Evolutionary conservation across 2,329 filamentous ascomycete species (phyloP), one percentile per base, ranked within the genome.

Genomic region (Monosporascus sp.): DNA sequence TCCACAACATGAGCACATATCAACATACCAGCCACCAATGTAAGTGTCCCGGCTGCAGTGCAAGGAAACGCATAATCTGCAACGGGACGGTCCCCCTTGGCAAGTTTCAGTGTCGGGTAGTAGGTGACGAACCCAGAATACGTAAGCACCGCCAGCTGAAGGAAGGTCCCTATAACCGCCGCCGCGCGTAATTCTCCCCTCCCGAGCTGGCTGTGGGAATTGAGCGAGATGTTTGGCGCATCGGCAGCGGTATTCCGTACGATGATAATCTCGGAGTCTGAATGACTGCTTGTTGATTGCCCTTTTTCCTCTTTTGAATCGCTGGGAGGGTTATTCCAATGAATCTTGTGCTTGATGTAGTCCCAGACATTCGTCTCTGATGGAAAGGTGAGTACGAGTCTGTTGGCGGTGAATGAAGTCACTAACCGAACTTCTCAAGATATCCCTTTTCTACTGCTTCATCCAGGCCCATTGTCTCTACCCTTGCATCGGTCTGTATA

Each of bases 1-100:
- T 71, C 65, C 3, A 73, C 63, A 1, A 71, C 64, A 46, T 63
- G 61, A 0, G 62, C 60, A 49, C 68, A 72, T 1, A 70, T 40
- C 0, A 68, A 37, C 40, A 72, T 57, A 0, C 69, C 68, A 1
- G 52, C 1, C 0, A 64, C 56, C 9, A 73, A 43, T 0, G 66
- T 1, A 0, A 65, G 0, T 0, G 68, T 72, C 3, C 70, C 69
- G 8, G 43, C 15, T 0, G 56, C 55, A 2, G 60, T 61, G n/a
- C 62, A 60, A 1, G 63, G 62, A 46, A 63, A 66, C 0, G 68
- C 63, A 35, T 68, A 65, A 2, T 5, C 7, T 0, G 51, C 48
- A 1, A 62, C 47, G 0, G 18, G 9, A 1, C 50, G n/a, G 0
- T 9, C 18, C 2, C 8, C 40, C 14, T 43, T 43, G 9, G 3